phyloP scores from a whole-genome alignment of 169 alveolate genomes.

The Cryptosporidium meleagridis region DNA sequence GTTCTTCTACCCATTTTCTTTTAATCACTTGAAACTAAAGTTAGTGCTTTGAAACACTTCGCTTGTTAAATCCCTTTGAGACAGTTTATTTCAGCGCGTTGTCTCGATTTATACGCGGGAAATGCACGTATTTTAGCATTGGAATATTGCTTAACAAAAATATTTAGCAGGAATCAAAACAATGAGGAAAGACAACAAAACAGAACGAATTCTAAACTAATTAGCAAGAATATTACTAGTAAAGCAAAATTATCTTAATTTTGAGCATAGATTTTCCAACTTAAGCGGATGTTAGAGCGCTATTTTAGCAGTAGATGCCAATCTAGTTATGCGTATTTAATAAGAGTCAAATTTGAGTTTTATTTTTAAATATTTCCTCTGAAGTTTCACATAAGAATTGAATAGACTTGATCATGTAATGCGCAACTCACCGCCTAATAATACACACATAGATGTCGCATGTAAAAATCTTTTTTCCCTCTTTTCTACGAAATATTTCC shows the following conservation, averaged over 20 bases:
- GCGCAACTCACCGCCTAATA: constrained; percentile 19
- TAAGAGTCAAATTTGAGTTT: neutral
- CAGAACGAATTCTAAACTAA: neutral
- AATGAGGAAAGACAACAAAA: neutral
- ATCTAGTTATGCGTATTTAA: neutral
- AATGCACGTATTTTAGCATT: neutral
- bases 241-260: no score
- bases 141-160: neutral
- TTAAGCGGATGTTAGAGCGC: neutral
- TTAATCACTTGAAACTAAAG: neutral
- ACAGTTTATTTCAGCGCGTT: constrained; percentile 38
- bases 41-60: neutral
- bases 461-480: constrained; percentile 38
- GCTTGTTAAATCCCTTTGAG: neutral
- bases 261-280: neutral
- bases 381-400: neutral
- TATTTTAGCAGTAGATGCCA: no score
- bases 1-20: constrained; percentile 77
- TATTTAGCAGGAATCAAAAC: neutral
- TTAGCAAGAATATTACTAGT: no score
- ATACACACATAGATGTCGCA: constrained; percentile 73
- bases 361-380: neutral
- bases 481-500: neutral
- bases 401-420: constrained; percentile 30
- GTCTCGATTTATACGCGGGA: constrained; percentile 20